phyloP scores from a whole-genome alignment of 2,329 filamentous ascomycete species.

The Fusarium nelsonii region DNA sequence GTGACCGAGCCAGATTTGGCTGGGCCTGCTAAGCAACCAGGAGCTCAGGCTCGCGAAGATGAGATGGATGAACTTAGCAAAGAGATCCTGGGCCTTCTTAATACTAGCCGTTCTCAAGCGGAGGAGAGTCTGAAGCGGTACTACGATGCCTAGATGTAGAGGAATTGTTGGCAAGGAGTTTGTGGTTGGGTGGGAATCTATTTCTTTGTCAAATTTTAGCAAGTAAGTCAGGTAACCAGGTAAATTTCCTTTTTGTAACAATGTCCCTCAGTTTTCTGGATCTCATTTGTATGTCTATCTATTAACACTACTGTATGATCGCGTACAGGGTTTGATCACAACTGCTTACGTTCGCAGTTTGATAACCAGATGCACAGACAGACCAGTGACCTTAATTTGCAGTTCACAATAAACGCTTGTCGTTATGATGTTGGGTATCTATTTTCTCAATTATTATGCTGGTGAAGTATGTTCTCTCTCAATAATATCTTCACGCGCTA shows the following conservation, averaged over 20 bases:
- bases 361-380: too few relatives aligned
- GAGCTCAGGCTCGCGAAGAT: not conserved
- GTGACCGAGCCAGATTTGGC: not conserved
- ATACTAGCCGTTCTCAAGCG: not conserved
- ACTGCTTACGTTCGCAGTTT: too few relatives aligned
- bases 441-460: constrained; percentile 14
- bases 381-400: not conserved
- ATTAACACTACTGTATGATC: not conserved
- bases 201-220: not conserved
- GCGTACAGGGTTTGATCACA: too few relatives aligned
- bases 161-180: not conserved
- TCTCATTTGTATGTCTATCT: not conserved
- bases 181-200: not conserved
- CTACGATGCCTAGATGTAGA: not conserved
- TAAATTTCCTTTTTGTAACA: not conserved
- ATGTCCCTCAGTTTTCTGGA: not conserved
- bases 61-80: not conserved
- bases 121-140: not conserved
- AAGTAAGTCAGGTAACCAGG: not conserved
- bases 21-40: not conserved
- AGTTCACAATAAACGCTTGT: not conserved
- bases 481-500: constrained; percentile 83
- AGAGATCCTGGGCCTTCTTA: not conserved
- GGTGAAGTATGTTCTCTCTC: constrained; percentile 67
- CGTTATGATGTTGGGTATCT: constrained; percentile 7